Evolutionary conservation across 176 grass and related monocot genomes (phyloP), one percentile per base, ranked within the genome.

Genomic region (Saccharum officinarum): DNA sequence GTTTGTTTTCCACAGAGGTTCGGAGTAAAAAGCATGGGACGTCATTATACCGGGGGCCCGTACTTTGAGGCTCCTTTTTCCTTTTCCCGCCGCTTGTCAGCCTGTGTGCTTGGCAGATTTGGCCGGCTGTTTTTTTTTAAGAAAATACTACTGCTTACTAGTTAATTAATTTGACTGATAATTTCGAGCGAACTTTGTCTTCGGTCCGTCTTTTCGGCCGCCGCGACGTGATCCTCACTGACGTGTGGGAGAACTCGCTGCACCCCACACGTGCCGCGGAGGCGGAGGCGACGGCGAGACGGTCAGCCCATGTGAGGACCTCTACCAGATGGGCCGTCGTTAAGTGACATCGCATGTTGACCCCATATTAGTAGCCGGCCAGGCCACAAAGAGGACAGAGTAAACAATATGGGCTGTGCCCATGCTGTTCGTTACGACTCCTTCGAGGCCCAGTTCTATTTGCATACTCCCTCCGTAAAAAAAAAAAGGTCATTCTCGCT

Each of bases 31-130:
- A 68, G 82, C 69, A 74, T 60, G 75, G 66, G 7, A 13, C 75
- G 89, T 85, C 63, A 84, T 89, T 85, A 81, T 89, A 67, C 71
- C 49, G 3, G 23, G 23, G 83, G 84, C 62, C 69, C 86, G 90
- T 92, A 86, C 86, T 92, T 89, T 86, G 74, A 92, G 87, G 39
- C 0, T 0, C 1, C 4, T 0, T 49, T 71, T 57, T 0, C 7
- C 69, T 86, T 86, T 83, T 86, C 79, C 90, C 83, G 83, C 73
- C 44, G 84, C 14, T 86, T 75, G 28, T 28, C 28, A 28, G 28
- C 28, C 28, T 28, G 28, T 28, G 28, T 28, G 28, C 28, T 28
- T 28, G 28, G 28, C 28, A 28, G 28, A 28, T 28, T 28, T 28
- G 28, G 28, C 28, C 1, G 28, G 28, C 28, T 28, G 28, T 28